phyloP scores from a whole-genome alignment of 1,284 basidiomycete species.

The Chondrostereum purpureum region DNA sequence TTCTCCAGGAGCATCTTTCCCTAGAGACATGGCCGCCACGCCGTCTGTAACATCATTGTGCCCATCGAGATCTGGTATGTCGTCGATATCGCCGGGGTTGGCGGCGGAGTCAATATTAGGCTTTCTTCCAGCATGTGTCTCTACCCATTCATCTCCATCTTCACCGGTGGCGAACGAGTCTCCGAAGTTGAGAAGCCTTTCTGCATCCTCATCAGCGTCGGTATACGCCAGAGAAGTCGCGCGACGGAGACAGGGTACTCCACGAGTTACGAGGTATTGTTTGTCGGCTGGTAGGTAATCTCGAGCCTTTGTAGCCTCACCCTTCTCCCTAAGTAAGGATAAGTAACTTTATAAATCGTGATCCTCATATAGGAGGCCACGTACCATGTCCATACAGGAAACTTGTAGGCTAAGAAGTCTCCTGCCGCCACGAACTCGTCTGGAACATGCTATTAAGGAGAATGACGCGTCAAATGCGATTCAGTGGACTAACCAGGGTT shows the following conservation, averaged over 20 bases:
- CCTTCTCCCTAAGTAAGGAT: conserved; percentile 66
- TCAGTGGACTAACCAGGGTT: conserved; percentile 72
- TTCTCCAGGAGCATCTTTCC: conserved; percentile 33
- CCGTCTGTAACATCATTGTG: conserved; percentile 32
- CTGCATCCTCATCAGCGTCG: conserved; percentile 90
- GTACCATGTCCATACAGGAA: conserved; percentile 91
- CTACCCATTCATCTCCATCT: conserved; percentile 79
- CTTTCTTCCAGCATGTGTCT: conserved; percentile 76
- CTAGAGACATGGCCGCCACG: conserved; percentile 38
- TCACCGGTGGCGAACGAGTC: conserved; percentile 49
- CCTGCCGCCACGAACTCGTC: conserved; percentile 96
- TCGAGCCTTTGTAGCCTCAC: conserved; percentile 75
- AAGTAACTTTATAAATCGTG: not conserved
- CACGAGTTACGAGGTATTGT: conserved; percentile 92
- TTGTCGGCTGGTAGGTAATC: conserved; percentile 94
- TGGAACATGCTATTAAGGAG: conserved; percentile 27
- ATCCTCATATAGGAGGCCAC: conserved; percentile 23
- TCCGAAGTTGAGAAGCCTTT: conserved; percentile 76
- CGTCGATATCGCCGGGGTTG: conserved; percentile 62
- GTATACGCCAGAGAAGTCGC: conserved; percentile 91
- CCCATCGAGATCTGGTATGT: conserved; percentile 75
- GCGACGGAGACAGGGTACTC: conserved; percentile 88
- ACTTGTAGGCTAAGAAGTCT: conserved; percentile 93
- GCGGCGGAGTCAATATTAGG: conserved; percentile 40
- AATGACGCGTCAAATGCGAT: conserved; percentile 10